Conservation (phyloP, 345 rosid species). For the Eucalyptus tenuipes region DNA sequence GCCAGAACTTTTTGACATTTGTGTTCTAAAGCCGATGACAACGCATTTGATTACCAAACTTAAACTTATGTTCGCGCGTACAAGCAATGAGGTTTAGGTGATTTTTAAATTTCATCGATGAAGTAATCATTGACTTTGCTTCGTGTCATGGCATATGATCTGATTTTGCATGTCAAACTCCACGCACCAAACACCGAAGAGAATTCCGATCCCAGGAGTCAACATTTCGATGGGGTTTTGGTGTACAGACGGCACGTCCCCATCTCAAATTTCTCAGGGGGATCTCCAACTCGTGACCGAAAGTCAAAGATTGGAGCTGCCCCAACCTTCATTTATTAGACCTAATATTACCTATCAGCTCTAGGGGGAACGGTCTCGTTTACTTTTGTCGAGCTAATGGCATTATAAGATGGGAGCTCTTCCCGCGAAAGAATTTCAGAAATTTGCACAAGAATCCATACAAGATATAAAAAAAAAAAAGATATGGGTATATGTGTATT, state of each 20-base stretch:
- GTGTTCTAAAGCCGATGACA: neutral
- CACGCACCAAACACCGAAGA: neutral
- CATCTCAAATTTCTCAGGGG: neutral
- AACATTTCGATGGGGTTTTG: neutral
- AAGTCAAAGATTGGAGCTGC: neutral
- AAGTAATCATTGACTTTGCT: neutral
- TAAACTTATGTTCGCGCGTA: neutral
- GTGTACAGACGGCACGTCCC: neutral
- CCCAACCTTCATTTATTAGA: neutral
- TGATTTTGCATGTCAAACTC: neutral
- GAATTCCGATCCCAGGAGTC: neutral
- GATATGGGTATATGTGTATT: neutral
- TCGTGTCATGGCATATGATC: neutral
- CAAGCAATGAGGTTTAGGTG: neutral
- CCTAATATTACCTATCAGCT: neutral
- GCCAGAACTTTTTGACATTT: neutral
- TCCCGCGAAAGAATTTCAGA: neutral
- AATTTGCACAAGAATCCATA: neutral
- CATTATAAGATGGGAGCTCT: neutral
- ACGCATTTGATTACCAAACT: neutral
- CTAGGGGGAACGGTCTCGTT: neutral
- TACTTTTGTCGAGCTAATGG: neutral
- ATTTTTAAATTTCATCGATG: neutral
- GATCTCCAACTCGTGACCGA: neutral
- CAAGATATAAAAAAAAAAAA: neutral